A percentile compares a stretch with the other conserved stretches of the same genome.
Evolutionary conservation across 352 stramenopile species (phyloP).

Genomic region (Phytophthora niederhauseri): DNA sequence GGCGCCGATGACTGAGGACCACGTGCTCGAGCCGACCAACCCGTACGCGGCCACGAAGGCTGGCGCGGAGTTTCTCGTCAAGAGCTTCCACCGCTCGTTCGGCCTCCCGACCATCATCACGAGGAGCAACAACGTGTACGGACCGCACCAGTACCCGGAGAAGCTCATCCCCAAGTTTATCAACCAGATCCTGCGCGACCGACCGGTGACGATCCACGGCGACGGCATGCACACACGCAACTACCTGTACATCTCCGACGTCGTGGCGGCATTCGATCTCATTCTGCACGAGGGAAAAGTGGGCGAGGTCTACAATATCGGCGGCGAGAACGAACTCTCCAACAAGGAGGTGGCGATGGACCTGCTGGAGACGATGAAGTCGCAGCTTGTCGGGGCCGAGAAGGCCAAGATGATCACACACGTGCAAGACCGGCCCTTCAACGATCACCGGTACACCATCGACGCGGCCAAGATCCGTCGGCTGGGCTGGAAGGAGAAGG

Average conservation of each 20-base stretch:
- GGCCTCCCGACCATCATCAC: constrained; percentile 97
- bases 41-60: constrained; percentile 99
- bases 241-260: constrained; percentile 98
- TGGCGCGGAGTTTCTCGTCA: constrained; percentile 98
- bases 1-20: constrained; percentile 94
- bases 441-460: constrained; percentile 98
- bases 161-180: constrained; percentile 99
- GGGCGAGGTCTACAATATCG: constrained; percentile 98
- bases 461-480: constrained; percentile 91
- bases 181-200: constrained; percentile 93
- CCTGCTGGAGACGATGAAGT: constrained; percentile 79
- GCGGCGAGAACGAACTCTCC: constrained; percentile 71
- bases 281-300: constrained; percentile 95
- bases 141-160: constrained; percentile 98
- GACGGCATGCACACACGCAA: constrained; percentile 96
- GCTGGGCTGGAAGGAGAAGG: constrained; percentile 94
- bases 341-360: constrained; percentile 89
- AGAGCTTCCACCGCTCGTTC: constrained; percentile 94
- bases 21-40: constrained; percentile 96
- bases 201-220: constrained; percentile 95
- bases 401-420: constrained; percentile 70
- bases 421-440: constrained; percentile 95
- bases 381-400: constrained; percentile 34
- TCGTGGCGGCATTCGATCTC: constrained; percentile 96
- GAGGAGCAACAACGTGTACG: constrained; percentile 99